These are phyloP conservation scores for Leccinum longicurvipes DNA, from an alignment of 768 basidiomycete genomes.

Conservation along the genomic window DNA sequence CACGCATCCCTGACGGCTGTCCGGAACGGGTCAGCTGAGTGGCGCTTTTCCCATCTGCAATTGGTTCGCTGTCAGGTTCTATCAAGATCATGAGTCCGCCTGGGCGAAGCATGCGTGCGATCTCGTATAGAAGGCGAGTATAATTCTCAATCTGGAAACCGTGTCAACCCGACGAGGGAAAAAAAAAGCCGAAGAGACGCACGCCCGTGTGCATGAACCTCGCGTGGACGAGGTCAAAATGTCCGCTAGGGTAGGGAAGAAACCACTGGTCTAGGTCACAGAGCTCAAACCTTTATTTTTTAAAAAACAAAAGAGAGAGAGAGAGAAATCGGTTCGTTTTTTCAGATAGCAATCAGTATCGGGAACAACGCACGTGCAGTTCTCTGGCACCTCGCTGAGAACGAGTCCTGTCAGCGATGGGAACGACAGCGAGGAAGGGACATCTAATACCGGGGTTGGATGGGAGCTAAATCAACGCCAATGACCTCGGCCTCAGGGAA, in stretches of 20 bases:
- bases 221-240: constrained; percentile 70
- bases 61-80: constrained; percentile 56
- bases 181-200: constrained; percentile 8
- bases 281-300: constrained; percentile 55
- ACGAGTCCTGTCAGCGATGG: constrained; percentile 13
- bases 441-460: constrained; percentile 58
- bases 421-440: not conserved
- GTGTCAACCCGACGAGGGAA: not conserved
- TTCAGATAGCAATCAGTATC: not conserved
- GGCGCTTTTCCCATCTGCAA: constrained; percentile 43
- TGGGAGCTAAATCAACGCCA: constrained; percentile 69
- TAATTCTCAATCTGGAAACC: constrained; percentile 56
- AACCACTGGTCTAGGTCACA: constrained; percentile 61
- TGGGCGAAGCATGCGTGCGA: constrained; percentile 63
- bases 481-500: constrained; percentile 64
- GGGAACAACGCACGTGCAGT: constrained; percentile 60
- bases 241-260: constrained; percentile 59
- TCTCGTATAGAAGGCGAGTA: constrained; percentile 55
- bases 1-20: constrained; percentile 41
- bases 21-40: constrained; percentile 32
- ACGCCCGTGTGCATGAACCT: constrained; percentile 65
- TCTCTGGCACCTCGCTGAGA: constrained; percentile 58
- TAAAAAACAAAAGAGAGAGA: not conserved
- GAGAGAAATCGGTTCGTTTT: not conserved
- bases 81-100: constrained; percentile 68